These are phyloP conservation scores for Saprolegnia diclina DNA, from an alignment of 352 stramenopile genomes.

Conservation along the genomic window DNA sequence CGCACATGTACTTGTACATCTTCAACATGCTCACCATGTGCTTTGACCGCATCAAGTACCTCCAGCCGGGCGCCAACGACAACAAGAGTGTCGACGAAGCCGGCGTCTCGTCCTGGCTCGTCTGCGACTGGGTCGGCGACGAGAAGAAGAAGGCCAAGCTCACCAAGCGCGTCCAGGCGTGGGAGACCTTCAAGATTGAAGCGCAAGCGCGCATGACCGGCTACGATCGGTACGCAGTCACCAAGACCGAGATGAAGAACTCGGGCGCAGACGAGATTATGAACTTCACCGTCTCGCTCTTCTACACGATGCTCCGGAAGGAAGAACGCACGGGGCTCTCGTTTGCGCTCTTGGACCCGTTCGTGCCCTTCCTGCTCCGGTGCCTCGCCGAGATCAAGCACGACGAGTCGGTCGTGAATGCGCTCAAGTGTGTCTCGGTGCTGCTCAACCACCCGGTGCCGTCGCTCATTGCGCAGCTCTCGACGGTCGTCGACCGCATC, in stretches of 20 bases:
- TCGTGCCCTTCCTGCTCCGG: constrained; percentile 87
- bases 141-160: constrained; percentile 57
- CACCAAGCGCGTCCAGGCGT: constrained; percentile 39
- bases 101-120: constrained; percentile 52
- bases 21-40: constrained; percentile 78
- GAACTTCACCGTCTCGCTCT: constrained; percentile 76
- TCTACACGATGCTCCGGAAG: constrained; percentile 60
- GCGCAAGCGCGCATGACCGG: constrained; percentile 73
- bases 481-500: constrained; percentile 83
- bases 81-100: neutral
- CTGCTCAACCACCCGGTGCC: constrained; percentile 85
- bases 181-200: constrained; percentile 46
- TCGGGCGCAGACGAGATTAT: constrained; percentile 71
- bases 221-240: constrained; percentile 66
- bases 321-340: constrained; percentile 28
- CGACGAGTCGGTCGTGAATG: constrained; percentile 86
- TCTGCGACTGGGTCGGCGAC: constrained; percentile 34
- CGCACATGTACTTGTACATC: constrained; percentile 80
- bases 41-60: constrained; percentile 44
- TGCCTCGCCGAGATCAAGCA: constrained; percentile 89
- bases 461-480: constrained; percentile 76
- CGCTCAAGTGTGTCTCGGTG: constrained; percentile 89
- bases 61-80: constrained; percentile 1
- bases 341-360: constrained; percentile 81
- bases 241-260: constrained; percentile 35